phyloP scores from a whole-genome alignment of 106 monocot species.

The Allium cepa region DNA sequence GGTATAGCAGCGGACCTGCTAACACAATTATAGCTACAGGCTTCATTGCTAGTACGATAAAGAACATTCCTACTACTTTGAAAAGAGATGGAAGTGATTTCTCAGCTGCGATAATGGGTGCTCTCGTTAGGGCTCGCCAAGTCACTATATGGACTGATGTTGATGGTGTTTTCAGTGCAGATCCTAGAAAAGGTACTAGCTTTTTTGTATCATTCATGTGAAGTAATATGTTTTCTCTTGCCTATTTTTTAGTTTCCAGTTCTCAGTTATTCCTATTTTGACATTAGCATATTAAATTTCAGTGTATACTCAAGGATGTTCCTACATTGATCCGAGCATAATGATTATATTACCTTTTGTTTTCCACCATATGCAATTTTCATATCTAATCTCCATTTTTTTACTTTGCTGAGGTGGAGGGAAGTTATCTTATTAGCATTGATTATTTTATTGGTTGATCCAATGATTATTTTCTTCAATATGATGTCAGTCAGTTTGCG shows the following conservation, averaged over 20 bases:
- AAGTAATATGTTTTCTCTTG: neutral
- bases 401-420: no score
- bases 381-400: no score
- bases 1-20: slow-evolving; percentile 49
- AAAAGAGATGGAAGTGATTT: slow-evolving; percentile 99
- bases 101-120: slow-evolving; percentile 92
- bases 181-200: slow-evolving; percentile 85
- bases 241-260: neutral
- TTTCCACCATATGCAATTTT: no score
- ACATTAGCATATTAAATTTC: no score
- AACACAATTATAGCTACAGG: slow-evolving; percentile 90
- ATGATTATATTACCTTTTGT: no score
- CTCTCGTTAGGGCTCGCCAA: slow-evolving; percentile 81
- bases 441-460: no score
- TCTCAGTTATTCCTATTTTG: no score
- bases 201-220: neutral
- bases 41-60: slow-evolving; percentile 90
- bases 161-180: slow-evolving; percentile 98
- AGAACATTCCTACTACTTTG: slow-evolving; percentile 90
- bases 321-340: no score
- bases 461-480: no score
- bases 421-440: no score
- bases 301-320: no score
- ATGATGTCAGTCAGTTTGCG: no score
- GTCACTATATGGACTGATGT: slow-evolving; percentile 99